A percentile compares a stretch with the other conserved stretches of the same genome.
These are phyloP conservation scores for Alternaria solani DNA, from an alignment of 2,329 filamentous ascomycete species.

Conservation along the genomic window DNA sequence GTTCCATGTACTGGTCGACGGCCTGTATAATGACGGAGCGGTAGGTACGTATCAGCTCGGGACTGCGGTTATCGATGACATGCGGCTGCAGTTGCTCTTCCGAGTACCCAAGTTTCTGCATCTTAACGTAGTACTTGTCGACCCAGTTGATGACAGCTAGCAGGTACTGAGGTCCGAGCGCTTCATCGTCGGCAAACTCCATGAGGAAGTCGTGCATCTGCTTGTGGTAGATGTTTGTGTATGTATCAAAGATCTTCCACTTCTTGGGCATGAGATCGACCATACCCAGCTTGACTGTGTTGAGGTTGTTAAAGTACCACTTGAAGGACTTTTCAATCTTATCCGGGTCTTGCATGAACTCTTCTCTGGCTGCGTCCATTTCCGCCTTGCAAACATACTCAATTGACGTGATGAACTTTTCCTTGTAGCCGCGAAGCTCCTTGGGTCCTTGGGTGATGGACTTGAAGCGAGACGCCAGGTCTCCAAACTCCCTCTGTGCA, in stretches of 20 bases:
- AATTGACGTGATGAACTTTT: slow-evolving; percentile 88
- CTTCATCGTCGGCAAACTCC: slow-evolving; percentile 80
- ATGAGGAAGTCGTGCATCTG: slow-evolving; percentile 96
- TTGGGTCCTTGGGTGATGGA: slow-evolving; percentile 94
- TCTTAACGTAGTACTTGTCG: slow-evolving; percentile 95
- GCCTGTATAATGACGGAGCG: slow-evolving; percentile 93
- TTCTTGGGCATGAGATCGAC: slow-evolving; percentile 89
- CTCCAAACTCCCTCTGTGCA: slow-evolving; percentile 93
- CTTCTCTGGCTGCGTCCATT: slow-evolving; percentile 74
- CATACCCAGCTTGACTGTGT: slow-evolving; percentile 94
- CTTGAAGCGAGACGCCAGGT: slow-evolving; percentile 91
- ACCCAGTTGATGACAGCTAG: slow-evolving; percentile 94
- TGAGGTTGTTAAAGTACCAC: slow-evolving; percentile 98
- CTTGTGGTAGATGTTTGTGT: slow-evolving; percentile 87
- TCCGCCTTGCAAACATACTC: slow-evolving; percentile 75
- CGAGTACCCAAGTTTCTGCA: slow-evolving; percentile 85
- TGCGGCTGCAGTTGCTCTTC: slow-evolving; percentile 82
- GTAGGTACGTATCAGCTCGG: slow-evolving; percentile 92
- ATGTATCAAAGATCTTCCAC: slow-evolving; percentile 94
- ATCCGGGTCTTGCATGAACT: slow-evolving; percentile 83
- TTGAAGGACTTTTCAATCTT: slow-evolving; percentile 86
- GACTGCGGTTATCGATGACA: slow-evolving; percentile 87
- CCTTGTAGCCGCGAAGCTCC: slow-evolving; percentile 92
- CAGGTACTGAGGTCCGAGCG: slow-evolving; percentile 85
- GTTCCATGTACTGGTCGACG: slow-evolving; percentile 96